Percentiles rank a stretch among this genome's conserved stretches.
Conservation (phyloP, 2,329 filamentous ascomycete species). For the Didymella arachidicola region DNA sequence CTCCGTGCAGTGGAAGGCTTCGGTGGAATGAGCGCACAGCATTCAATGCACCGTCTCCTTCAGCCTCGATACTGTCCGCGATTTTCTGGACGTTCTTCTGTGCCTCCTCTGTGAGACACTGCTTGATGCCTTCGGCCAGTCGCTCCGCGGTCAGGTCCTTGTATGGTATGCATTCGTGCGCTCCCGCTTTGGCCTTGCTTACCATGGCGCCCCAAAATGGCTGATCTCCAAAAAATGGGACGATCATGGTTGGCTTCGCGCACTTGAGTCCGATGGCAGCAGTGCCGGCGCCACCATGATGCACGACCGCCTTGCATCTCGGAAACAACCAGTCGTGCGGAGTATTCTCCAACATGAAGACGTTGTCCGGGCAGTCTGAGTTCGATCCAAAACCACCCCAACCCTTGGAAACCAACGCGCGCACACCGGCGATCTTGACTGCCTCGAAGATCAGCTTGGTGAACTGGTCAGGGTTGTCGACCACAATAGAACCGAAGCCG, state of each 20-base stretch:
- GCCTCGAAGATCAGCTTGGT: conserved; percentile 76
- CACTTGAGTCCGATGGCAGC: conserved; percentile 77
- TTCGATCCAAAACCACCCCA: conserved; percentile 75
- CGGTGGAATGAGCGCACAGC: conserved; percentile 72
- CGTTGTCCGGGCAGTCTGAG: conserved; percentile 59
- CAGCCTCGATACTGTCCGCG: conserved; percentile 66
- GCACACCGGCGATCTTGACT: conserved; percentile 69
- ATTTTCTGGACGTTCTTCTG: conserved; percentile 65
- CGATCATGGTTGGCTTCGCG: conserved; percentile 75
- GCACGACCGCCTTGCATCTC: conserved; percentile 70
- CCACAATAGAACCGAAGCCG: conserved; percentile 78
- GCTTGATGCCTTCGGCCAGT: conserved; percentile 74
- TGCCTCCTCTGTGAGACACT: conserved; percentile 69
- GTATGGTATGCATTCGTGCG: conserved; percentile 69
- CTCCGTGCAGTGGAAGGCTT: conserved; percentile 60
- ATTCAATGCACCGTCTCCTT: conserved; percentile 73
- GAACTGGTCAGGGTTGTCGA: conserved; percentile 73
- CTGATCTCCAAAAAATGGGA: conserved; percentile 83
- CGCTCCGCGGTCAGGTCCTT: conserved; percentile 70
- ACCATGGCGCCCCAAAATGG: conserved; percentile 80
- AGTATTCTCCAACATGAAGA: conserved; percentile 76
- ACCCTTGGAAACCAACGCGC: conserved; percentile 76
- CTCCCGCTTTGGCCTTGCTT: conserved; percentile 68
- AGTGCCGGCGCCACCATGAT: conserved; percentile 81
- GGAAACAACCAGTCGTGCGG: conserved; percentile 82